Percentiles rank a stretch among this genome's conserved stretches.
phyloP scores from a whole-genome alignment of 2,329 filamentous ascomycete species.

The Calonectria pseudoturangicola region DNA sequence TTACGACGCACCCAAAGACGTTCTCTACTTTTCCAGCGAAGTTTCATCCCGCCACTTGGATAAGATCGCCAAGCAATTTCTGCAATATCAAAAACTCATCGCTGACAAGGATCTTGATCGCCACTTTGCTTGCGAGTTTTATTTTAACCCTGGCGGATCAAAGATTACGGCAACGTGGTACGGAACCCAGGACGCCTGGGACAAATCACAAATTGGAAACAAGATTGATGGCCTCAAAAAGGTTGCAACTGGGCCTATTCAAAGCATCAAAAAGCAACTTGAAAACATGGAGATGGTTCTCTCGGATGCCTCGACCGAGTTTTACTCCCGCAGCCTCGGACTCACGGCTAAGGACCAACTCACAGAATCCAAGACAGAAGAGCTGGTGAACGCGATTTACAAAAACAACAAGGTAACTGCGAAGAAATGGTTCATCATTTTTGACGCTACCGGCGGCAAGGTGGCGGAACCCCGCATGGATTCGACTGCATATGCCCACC shows the following conservation, averaged over 20 bases:
- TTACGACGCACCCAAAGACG: neutral
- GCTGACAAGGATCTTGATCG: neutral
- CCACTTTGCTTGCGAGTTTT: slow-evolving; percentile 4
- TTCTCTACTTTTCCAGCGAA: neutral
- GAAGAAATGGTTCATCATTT: slow-evolving; percentile 15
- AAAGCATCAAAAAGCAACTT: neutral
- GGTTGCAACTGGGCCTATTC: neutral
- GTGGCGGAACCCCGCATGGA: slow-evolving; percentile 69
- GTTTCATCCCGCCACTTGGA: neutral
- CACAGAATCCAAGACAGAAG: too few relatives aligned
- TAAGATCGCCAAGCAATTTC: neutral
- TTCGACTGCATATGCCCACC: slow-evolving; percentile 72
- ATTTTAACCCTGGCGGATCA: neutral
- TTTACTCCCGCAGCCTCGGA: slow-evolving; percentile 22
- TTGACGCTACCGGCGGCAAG: slow-evolving; percentile 72
- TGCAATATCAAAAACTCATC: slow-evolving; percentile 5
- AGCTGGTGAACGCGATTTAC: slow-evolving; percentile 7
- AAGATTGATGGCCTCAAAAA: neutral
- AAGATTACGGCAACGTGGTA: slow-evolving; percentile 6
- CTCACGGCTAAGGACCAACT: neutral
- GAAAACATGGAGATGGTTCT: neutral
- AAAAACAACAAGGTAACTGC: neutral
- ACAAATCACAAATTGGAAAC: neutral
- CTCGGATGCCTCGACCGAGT: neutral
- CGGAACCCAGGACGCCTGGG: neutral